A percentile compares a stretch with the other conserved stretches of the same genome.
These are phyloP conservation scores for Fusarium pilosicola DNA, from an alignment of 2,329 filamentous ascomycete genomes.

Conservation along the genomic window DNA sequence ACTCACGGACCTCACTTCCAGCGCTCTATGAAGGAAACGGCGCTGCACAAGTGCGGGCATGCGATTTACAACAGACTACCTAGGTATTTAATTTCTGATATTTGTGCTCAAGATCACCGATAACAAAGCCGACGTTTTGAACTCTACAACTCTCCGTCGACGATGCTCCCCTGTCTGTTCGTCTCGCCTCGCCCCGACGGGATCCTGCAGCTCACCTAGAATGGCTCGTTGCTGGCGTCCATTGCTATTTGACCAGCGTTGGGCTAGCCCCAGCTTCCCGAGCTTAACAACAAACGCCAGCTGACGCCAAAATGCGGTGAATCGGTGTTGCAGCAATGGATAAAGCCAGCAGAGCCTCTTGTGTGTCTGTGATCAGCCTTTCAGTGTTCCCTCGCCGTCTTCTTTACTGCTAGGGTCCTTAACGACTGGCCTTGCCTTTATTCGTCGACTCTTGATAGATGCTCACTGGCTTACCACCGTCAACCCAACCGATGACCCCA, in stretches of 20 bases:
- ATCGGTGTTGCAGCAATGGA: conserved; percentile 31
- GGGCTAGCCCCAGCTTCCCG: conserved; percentile 34
- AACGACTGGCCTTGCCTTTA: conserved; percentile 26
- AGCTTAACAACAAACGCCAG: conserved; percentile 36
- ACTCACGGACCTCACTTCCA: conserved; percentile 14
- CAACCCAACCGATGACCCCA: conserved; percentile 35
- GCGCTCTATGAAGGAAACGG: background rate
- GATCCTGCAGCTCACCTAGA: conserved; percentile 41
- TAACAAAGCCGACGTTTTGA: background rate
- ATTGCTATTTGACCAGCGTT: conserved; percentile 32
- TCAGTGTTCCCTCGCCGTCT: conserved; percentile 9
- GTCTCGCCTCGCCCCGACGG: conserved; percentile 31
- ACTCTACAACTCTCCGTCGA: background rate
- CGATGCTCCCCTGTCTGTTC: conserved; percentile 28
- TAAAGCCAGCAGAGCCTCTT: conserved; percentile 33
- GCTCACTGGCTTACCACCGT: conserved; percentile 35
- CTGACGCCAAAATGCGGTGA: conserved; percentile 46
- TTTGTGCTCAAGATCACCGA: background rate
- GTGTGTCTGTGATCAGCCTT: conserved; percentile 16
- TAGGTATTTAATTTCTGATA: background rate
- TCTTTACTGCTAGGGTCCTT: conserved; percentile 28
- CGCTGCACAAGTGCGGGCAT: background rate
- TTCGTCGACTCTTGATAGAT: conserved; percentile 39
- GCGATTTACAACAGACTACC: background rate
- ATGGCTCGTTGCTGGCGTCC: conserved; percentile 30